Base-by-base conservation (phyloP, 148 eudicot genomes). In the Rhododendron mucronatum region DNA sequence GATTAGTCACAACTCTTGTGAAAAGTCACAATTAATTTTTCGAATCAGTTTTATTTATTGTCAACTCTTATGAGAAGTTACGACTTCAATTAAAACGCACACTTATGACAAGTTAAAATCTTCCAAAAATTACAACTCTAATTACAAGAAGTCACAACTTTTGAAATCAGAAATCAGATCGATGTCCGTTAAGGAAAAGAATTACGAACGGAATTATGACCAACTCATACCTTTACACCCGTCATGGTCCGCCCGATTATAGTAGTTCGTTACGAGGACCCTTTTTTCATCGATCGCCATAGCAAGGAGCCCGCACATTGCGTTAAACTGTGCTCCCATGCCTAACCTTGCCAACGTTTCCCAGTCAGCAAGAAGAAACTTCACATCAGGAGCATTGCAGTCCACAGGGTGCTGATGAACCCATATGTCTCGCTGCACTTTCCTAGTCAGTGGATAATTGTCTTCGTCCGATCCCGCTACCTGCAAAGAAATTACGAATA, bases 201-300 rank as follows among this genome's bases (percentile, higher is more conserved):
- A 18, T 14, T 77, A 47, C n/a, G 14, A 47, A 9, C 21, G 28
- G 53, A 78, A 18, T 13, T 77, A 44, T 1, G 23, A 82, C 75
- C 1, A 23, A 51, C 55, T 39, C 53, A 28, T 90, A 97, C 99
- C 99, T 95, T 89, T 90, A 85, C 99, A 97, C 48, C 93, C 98
- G 87, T 95, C 93, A 85, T 97, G 99, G 85, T 97, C 98, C 69
- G 99, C 99, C 23, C 99, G 94, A 79, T 97, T 97, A 71, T 93
- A 97, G 91, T 95, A 93, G 82, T 88, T 90, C 3, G 95, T 94
- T 23, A 97, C 94, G 15, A 97, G 94, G 48, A 97, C 92, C 78
- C 99, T 81, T 51, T 93, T 91, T 80, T 97, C 98, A 8, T 91
- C 86, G 21, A 97, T 89, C 8, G 99, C 98, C 67, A 95, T 92